Conservation (phyloP, 306 rosid species). For the Dalbergia oliveri region DNA sequence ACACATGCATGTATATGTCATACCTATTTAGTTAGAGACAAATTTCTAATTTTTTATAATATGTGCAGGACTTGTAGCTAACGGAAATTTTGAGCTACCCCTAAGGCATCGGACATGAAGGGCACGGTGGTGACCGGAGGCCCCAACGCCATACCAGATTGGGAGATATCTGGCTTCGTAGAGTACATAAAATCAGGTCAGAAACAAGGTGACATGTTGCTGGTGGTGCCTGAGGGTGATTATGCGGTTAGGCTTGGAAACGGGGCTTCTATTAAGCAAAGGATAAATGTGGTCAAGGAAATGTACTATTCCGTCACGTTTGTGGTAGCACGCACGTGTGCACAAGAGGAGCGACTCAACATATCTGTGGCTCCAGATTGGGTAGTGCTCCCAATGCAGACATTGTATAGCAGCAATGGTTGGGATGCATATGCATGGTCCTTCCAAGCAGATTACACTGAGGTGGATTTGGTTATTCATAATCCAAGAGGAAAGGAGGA, state of each 20-base stretch:
- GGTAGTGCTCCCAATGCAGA: slow-evolving; percentile 78
- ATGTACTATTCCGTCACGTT: slow-evolving; percentile 73
- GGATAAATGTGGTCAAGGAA: slow-evolving; percentile 59
- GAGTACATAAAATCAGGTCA: slow-evolving; percentile 84
- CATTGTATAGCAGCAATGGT: slow-evolving; percentile 77
- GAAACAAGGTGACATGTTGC: slow-evolving; percentile 86
- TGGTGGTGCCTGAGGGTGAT: slow-evolving; percentile 82
- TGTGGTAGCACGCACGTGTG: slow-evolving; percentile 83
- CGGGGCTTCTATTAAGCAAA: slow-evolving; percentile 80
- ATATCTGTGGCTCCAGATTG: slow-evolving; percentile 76
- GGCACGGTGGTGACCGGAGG: slow-evolving; percentile 73
- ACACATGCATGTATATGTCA: too few relatives aligned
- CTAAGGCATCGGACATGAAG: slow-evolving; percentile 61
- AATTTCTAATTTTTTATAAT: neutral
- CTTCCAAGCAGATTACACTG: slow-evolving; percentile 58
- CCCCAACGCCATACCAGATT: slow-evolving; percentile 60
- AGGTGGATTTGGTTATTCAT: slow-evolving; percentile 60
- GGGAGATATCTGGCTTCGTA: slow-evolving; percentile 77
- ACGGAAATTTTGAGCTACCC: slow-evolving; percentile 79
- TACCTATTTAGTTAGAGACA: too few relatives aligned
- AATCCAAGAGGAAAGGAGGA: slow-evolving; percentile 72
- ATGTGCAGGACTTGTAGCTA: slow-evolving; percentile 61
- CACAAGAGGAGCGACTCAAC: slow-evolving; percentile 76
- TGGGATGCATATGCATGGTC: slow-evolving; percentile 93
- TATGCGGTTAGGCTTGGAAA: slow-evolving; percentile 86